These are phyloP conservation scores for Austroboletus novae-zelandiae DNA, from an alignment of 1,284 basidiomycete species.

Conservation along the genomic window DNA sequence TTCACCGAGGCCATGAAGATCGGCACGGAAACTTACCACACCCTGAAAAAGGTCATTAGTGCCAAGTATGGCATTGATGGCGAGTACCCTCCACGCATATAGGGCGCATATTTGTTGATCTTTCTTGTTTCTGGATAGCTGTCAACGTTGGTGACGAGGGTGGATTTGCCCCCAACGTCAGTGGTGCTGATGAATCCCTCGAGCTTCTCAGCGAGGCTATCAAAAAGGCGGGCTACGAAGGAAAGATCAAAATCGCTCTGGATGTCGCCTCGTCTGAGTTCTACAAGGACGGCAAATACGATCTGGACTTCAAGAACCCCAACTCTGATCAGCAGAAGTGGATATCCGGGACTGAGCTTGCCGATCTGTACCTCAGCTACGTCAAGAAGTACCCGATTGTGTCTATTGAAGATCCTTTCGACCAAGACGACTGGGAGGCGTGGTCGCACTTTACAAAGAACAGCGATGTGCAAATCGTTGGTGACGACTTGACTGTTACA, in stretches of 20 bases:
- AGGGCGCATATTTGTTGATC: neutral
- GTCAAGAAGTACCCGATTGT: conserved; percentile 93
- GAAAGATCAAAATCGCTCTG: conserved; percentile 98
- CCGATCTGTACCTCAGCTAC: conserved; percentile 87
- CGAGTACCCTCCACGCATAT: conserved; percentile 35
- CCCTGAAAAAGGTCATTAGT: conserved; percentile 98
- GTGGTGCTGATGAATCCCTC: conserved; percentile 95
- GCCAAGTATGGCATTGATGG: conserved; percentile 99
- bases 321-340: conserved; percentile 97
- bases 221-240: conserved; percentile 96
- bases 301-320: conserved; percentile 99
- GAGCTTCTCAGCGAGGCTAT: conserved; percentile 96
- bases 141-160: conserved; percentile 99
- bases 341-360: conserved; percentile 92
- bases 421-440: conserved; percentile 99
- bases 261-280: conserved; percentile 99
- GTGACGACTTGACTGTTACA: conserved; percentile 98
- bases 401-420: conserved; percentile 99
- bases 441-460: conserved; percentile 90
- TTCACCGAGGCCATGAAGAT: conserved; percentile 99
- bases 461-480: conserved; percentile 87
- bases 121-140: conserved; percentile 47
- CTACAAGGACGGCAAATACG: conserved; percentile 99
- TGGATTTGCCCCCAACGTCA: conserved; percentile 98
- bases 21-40: conserved; percentile 98